A percentile compares a stretch with the other conserved stretches of the same genome.
phyloP scores from a whole-genome alignment of 306 rosid species.

The Neltuma alba region DNA sequence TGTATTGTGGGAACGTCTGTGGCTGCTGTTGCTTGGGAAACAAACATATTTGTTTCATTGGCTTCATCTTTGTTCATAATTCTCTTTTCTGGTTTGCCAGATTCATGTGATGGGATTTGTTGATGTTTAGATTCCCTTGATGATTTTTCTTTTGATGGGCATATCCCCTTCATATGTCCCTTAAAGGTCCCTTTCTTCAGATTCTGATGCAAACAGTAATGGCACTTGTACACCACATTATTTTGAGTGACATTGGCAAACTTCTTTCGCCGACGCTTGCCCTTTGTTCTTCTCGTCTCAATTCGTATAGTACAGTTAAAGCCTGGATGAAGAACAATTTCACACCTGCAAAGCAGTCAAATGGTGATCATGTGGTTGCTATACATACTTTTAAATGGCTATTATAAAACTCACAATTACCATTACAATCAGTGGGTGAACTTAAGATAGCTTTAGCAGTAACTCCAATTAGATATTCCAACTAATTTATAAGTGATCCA shows the following conservation, averaged over 20 bases:
- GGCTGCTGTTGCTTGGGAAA: slow-evolving; percentile 17
- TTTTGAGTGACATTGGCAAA: slow-evolving; percentile 47
- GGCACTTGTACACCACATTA: slow-evolving; percentile 66
- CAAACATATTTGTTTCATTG: slow-evolving; percentile 27
- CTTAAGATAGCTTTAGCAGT: not conserved
- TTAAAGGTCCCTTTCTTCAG: slow-evolving; percentile 67
- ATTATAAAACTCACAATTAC: not conserved
- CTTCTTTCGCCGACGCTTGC: slow-evolving; percentile 39
- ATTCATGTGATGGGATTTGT: slow-evolving; percentile 5
- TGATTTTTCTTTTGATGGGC: slow-evolving; percentile 44
- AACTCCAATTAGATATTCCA: not conserved
- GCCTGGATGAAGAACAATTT: slow-evolving; percentile 75
- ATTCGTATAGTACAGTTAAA: slow-evolving; percentile 69
- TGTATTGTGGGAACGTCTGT: slow-evolving; percentile 17
- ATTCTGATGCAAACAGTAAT: slow-evolving; percentile 65
- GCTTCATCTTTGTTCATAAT: slow-evolving; percentile 24
- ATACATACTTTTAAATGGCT: slow-evolving; percentile 1
- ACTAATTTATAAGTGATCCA: not conserved
- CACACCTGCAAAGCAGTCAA: slow-evolving; percentile 60
- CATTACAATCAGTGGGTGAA: not conserved
- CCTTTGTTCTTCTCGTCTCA: slow-evolving; percentile 52
- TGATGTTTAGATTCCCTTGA: slow-evolving; percentile 32
- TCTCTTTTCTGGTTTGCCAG: slow-evolving; percentile 35
- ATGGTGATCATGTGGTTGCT: not conserved
- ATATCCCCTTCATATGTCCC: slow-evolving; percentile 61